These are phyloP conservation scores for Coemansia sp. DNA, from an alignment of 371 early-diverging fungal species.

Conservation along the genomic window DNA sequence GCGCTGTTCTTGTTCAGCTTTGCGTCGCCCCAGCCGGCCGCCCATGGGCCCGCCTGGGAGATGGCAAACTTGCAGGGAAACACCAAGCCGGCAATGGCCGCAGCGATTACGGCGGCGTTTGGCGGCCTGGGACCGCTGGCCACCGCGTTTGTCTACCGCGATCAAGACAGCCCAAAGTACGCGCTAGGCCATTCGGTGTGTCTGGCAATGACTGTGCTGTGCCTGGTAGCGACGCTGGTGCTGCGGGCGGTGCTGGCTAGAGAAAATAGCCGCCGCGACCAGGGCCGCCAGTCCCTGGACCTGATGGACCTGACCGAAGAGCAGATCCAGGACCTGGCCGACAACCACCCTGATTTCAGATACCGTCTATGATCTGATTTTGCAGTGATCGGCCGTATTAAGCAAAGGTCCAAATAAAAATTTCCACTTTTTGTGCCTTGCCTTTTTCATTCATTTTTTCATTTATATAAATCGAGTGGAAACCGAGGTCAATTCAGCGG, in stretches of 20 bases:
- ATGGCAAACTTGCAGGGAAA: conserved; percentile 47
- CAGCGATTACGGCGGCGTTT: conserved; percentile 38
- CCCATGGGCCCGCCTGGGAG: conserved; percentile 45
- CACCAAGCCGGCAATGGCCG: conserved; percentile 49
- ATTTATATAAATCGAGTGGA: neutral
- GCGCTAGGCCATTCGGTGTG: conserved; percentile 40
- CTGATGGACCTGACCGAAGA: conserved; percentile 20
- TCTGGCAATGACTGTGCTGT: conserved; percentile 28
- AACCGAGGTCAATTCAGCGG: neutral
- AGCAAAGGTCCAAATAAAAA: neutral
- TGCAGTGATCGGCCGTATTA: neutral
- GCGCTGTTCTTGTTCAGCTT: conserved; percentile 45
- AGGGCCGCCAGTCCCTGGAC: neutral
- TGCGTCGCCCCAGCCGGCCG: conserved; percentile 48
- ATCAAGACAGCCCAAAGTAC: conserved; percentile 31
- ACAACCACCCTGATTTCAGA: conserved; percentile 48
- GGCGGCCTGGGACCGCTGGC: conserved; percentile 46
- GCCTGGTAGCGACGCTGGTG: conserved; percentile 20
- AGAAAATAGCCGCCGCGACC: conserved; percentile 41
- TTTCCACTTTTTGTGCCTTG: neutral
- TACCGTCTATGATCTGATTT: conserved; percentile 28
- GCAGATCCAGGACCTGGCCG: conserved; percentile 38
- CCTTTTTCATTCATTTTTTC: neutral
- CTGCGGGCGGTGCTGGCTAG: conserved; percentile 14
- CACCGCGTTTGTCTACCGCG: conserved; percentile 44